Base-by-base conservation (phyloP, 345 rosid species). In the Hypericum androsaemum region DNA sequence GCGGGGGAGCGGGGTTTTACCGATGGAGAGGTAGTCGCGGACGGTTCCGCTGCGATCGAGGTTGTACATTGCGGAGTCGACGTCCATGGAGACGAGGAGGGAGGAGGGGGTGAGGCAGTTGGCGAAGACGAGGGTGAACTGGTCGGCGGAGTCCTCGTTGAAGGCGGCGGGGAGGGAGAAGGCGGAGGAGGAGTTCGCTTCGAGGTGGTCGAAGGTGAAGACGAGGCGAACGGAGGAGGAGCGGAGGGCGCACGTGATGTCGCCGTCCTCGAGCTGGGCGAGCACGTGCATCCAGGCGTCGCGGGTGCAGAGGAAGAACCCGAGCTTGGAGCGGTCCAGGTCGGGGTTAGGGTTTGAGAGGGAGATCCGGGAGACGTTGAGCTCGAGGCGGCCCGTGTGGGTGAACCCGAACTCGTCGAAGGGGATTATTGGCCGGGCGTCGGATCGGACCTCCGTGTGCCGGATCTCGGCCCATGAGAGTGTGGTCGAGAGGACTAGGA, bases 241-340 rank as follows among this genome's bases (percentile, higher is more conserved):
- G n/a, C n/a, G n/a, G n/a, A n/a, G n/a, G n/a, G n/a, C n/a, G n/a
- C n/a, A n/a, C n/a, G n/a, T n/a, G n/a, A n/a, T n/a, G n/a, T n/a
- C n/a, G n/a, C n/a, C n/a, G n/a, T n/a, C n/a, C n/a, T n/a, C n/a
- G n/a, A n/a, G n/a, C n/a, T n/a, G n/a, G n/a, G n/a, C n/a, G n/a
- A n/a, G n/a, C n/a, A n/a, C n/a, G 56, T 72, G 90, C 11, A 80
- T 63, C 94, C 96, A 84, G 1, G 88, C 66, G 71, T 88, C 98
- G 10, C 65, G 73, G 14, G 98, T 88, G 80, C 88, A 84, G 51
- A 92, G 95, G 78, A 92, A 83, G 89, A 92, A 92, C 2, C 98
- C 98, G 9, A 88, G 67, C 68, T 74, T 74, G 42, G 83, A 64
- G 41, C 72, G 75, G 60, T 84, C 96, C 11, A 81, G 82, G 50